A percentile compares a stretch with the other conserved stretches of the same genome.
Evolutionary conservation across 805 yeast genomes (phyloP).

Genomic region (Candida andamanensis): DNA sequence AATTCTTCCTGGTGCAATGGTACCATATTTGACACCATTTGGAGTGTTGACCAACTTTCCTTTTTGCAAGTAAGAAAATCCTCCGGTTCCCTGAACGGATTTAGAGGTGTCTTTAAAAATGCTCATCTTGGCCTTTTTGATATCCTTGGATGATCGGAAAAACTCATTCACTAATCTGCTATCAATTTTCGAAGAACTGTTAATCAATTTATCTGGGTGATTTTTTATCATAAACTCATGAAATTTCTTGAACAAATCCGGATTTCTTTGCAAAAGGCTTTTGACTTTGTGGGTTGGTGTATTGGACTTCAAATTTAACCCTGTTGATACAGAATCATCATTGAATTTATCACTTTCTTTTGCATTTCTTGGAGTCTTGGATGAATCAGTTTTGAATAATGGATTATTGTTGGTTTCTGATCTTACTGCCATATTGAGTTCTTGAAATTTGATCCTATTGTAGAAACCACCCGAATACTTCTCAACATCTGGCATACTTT

Average conservation of each 20-base stretch:
- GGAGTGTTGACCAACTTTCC: constrained; percentile 71
- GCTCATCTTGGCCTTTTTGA: constrained; percentile 17
- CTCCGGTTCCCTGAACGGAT: constrained; percentile 63
- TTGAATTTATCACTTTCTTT: constrained; percentile 10
- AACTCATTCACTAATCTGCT: constrained; percentile 30
- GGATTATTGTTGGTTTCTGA: constrained; percentile 33
- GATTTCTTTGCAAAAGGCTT: constrained; percentile 35
- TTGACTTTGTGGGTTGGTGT: constrained; percentile 26
- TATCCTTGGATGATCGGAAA: constrained; percentile 16
- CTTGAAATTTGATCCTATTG: constrained; percentile 63
- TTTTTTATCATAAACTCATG: constrained; percentile 48
- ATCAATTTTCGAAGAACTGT: constrained; percentile 17
- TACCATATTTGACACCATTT: constrained; percentile 54
- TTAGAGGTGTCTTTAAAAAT: constrained; percentile 5
- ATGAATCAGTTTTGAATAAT: constrained; percentile 32
- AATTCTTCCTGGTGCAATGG: constrained; percentile 66
- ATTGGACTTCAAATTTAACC: constrained; percentile 26
- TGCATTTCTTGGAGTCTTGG: constrained; percentile 15
- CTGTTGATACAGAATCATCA: constrained; percentile 24
- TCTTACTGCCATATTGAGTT: constrained; percentile 51
- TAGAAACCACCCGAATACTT: constrained; percentile 54
- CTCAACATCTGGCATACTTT: constrained; percentile 68
- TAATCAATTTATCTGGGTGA: constrained; percentile 36
- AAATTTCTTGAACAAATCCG: constrained; percentile 47
- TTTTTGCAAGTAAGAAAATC: constrained; percentile 61